phyloP scores from a whole-genome alignment of 148 eudicot genomes.

The Arctostaphylos glauca region DNA sequence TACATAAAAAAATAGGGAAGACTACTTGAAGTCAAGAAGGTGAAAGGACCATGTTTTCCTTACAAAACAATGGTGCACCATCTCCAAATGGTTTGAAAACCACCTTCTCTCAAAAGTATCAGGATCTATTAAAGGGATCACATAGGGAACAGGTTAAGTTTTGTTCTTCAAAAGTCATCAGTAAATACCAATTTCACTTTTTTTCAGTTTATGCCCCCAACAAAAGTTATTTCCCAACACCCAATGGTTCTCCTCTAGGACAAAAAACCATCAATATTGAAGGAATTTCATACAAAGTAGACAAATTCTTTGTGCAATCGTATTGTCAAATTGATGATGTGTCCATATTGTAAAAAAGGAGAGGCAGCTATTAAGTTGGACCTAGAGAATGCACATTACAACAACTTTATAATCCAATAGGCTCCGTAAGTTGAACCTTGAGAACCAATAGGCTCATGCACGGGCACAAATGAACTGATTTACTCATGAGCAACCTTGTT shows the following conservation, averaged over 20 bases:
- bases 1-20: background rate
- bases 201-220: background rate
- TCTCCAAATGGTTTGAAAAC: background rate
- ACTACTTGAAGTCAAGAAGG: background rate
- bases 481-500: background rate
- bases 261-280: background rate
- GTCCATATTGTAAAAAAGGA: background rate
- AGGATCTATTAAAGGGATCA: background rate
- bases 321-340: background rate
- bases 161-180: background rate
- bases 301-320: background rate
- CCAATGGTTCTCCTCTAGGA: background rate
- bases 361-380: background rate
- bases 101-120: background rate
- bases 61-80: background rate
- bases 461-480: background rate
- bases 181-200: background rate
- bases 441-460: background rate
- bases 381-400: background rate
- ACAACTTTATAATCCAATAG: conserved; percentile 1
- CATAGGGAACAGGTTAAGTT: background rate
- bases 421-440: background rate
- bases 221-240: background rate
- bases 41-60: background rate
- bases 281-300: background rate